Conservation (phyloP, 2,329 filamentous ascomycete genomes). For the Phialophora macrospora region DNA sequence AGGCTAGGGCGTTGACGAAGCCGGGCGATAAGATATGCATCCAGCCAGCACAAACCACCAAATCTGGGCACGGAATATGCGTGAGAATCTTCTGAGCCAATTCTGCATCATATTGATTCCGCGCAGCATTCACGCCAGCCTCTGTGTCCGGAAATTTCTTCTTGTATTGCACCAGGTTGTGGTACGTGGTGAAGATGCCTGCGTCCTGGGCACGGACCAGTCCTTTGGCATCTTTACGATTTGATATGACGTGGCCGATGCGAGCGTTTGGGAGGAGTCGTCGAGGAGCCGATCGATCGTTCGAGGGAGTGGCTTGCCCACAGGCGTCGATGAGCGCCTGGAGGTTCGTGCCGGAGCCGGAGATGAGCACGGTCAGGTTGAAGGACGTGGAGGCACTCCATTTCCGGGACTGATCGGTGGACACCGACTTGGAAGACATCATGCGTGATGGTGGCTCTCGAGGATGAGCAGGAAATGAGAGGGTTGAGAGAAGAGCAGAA, state of each 20-base stretch:
- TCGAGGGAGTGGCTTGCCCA: conserved; percentile 46
- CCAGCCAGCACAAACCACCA: conserved; percentile 83
- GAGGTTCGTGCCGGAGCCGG: conserved; percentile 76
- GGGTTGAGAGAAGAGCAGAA: not conserved
- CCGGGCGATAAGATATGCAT: conserved; percentile 78
- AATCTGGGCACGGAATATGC: conserved; percentile 63
- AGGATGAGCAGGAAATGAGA: not conserved
- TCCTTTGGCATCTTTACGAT: conserved; percentile 68
- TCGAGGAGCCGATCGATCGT: conserved; percentile 20
- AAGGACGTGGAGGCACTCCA: conserved; percentile 35
- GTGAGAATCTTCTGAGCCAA: conserved; percentile 70
- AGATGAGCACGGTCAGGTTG: conserved; percentile 68
- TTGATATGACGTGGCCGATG: conserved; percentile 69
- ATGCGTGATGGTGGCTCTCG: not conserved
- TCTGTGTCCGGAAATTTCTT: conserved; percentile 66
- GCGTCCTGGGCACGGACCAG: conserved; percentile 65
- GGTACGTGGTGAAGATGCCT: conserved; percentile 74
- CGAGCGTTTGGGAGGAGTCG: conserved; percentile 54
- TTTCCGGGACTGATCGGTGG: conserved; percentile 32
- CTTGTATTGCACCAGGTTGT: conserved; percentile 79
- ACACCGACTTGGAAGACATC: conserved; percentile 18
- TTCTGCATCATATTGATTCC: conserved; percentile 74
- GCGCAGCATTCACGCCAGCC: conserved; percentile 57
- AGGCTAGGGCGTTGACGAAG: conserved; percentile 72
- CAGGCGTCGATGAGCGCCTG: conserved; percentile 74